These are phyloP conservation scores for Staphylotrichum longicolle DNA, from an alignment of 495 filamentous ascomycete genomes.

Conservation along the genomic window DNA sequence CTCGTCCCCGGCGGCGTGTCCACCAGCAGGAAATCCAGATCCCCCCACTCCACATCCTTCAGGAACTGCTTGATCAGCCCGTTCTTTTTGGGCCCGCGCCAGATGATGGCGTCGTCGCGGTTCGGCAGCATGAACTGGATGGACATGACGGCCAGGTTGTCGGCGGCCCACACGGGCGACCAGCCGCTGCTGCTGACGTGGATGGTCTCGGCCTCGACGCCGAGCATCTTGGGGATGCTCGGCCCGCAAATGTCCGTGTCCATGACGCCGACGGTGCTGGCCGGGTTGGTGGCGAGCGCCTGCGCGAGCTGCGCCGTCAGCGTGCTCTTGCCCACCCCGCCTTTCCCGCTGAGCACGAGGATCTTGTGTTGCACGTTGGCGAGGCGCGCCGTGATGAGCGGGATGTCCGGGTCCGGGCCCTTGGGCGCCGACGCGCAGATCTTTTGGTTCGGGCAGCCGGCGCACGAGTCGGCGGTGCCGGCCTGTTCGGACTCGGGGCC, in stretches of 20 bases:
- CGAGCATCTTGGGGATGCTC: slow-evolving; percentile 96
- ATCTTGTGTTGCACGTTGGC: slow-evolving; percentile 84
- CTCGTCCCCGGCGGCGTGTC: slow-evolving; percentile 94
- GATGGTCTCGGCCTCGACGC: slow-evolving; percentile 87
- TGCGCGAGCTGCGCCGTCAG: slow-evolving; percentile 84
- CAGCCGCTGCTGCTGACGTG: slow-evolving; percentile 78
- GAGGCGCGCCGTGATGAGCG: slow-evolving; percentile 79
- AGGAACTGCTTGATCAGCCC: slow-evolving; percentile 96
- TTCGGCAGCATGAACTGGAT: slow-evolving; percentile 97
- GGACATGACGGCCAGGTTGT: slow-evolving; percentile 91
- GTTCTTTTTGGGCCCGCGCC: slow-evolving; percentile 97
- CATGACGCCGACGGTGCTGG: slow-evolving; percentile 82
- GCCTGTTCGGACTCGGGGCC: slow-evolving; percentile 86
- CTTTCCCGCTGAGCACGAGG: slow-evolving; percentile 88
- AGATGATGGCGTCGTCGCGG: slow-evolving; percentile 90
- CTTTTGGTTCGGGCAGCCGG: slow-evolving; percentile 88
- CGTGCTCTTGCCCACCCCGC: slow-evolving; percentile 93
- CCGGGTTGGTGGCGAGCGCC: slow-evolving; percentile 75
- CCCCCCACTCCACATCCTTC: slow-evolving; percentile 96
- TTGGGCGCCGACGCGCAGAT: slow-evolving; percentile 95
- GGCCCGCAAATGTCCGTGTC: slow-evolving; percentile 97
- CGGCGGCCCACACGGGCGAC: slow-evolving; percentile 90
- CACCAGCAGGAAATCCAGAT: slow-evolving; percentile 86
- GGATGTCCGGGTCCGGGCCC: slow-evolving; percentile 92
- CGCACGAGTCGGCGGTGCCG: slow-evolving; percentile 83